Evolutionary conservation across 441 rosid genomes (phyloP).

Genomic region (Brassica balearica): DNA sequence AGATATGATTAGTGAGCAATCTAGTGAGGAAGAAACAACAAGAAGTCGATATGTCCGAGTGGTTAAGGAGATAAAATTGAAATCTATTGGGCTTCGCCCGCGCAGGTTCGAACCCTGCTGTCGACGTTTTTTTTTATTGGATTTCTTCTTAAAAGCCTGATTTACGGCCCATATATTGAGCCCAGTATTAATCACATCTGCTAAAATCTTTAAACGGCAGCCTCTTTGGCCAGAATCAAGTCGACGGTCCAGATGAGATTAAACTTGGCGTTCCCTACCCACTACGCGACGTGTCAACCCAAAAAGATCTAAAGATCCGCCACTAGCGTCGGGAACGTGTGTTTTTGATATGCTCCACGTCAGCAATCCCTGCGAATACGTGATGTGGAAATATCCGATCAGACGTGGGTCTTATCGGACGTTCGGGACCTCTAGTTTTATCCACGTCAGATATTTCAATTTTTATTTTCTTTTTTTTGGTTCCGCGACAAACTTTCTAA

Average conservation of each 20-base stretch:
- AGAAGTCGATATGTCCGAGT: slow-evolving; percentile 96
- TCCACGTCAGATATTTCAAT: slow-evolving; percentile 37
- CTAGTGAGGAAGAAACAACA: neutral
- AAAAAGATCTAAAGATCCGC: slow-evolving; percentile 31
- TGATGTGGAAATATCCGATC: slow-evolving; percentile 43
- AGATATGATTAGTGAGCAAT: neutral
- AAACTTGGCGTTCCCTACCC: neutral
- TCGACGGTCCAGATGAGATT: slow-evolving; percentile 34
- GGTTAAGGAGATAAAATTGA: slow-evolving; percentile 99
- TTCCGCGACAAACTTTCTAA: slow-evolving; percentile 34
- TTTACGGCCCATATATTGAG: slow-evolving; percentile 8
- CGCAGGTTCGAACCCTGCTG: slow-evolving; percentile 99
- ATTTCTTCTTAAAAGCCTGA: neutral
- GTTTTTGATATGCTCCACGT: slow-evolving; percentile 40
- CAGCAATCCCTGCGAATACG: slow-evolving; percentile 15
- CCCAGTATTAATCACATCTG: neutral
- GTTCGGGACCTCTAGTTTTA: slow-evolving; percentile 40
- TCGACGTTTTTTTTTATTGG: slow-evolving; percentile 57
- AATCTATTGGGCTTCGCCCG: slow-evolving; percentile 97
- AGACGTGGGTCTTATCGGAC: slow-evolving; percentile 34
- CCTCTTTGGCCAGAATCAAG: slow-evolving; percentile 33
- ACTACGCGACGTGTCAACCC: slow-evolving; percentile 27
- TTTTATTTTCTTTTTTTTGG: slow-evolving; percentile 7
- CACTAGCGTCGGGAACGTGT: slow-evolving; percentile 20
- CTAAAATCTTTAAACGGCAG: slow-evolving; percentile 38